These are phyloP conservation scores for Cladosporium sp. DNA, from an alignment of 2,329 filamentous ascomycete genomes.

Conservation along the genomic window DNA sequence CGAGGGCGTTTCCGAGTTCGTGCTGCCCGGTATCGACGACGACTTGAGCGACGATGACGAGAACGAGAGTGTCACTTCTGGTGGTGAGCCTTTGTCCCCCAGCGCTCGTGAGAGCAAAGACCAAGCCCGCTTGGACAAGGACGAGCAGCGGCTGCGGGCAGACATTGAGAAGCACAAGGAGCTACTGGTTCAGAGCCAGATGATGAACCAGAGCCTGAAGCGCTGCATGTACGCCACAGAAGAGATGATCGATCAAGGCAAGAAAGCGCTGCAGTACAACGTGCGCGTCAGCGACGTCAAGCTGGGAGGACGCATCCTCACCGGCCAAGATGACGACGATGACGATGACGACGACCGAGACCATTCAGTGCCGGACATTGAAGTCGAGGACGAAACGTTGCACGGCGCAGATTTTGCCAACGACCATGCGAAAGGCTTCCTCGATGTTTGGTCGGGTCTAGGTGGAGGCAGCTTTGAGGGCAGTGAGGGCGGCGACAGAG, in stretches of 20 bases:
- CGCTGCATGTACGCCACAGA: slow-evolving; percentile 86
- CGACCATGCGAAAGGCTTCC: slow-evolving; percentile 22
- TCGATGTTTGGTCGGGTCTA: slow-evolving; percentile 22
- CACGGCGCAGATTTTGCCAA: slow-evolving; percentile 11
- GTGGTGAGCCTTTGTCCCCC: slow-evolving; percentile 20
- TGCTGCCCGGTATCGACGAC: slow-evolving; percentile 18
- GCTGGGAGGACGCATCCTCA: slow-evolving; percentile 72
- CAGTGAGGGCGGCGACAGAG: slow-evolving; percentile 23
- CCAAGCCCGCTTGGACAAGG: slow-evolving; percentile 56
- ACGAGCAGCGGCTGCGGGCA: slow-evolving; percentile 75
- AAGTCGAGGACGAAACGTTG: slow-evolving; percentile 20
- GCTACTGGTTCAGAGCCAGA: slow-evolving; percentile 81
- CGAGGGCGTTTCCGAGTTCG: slow-evolving; percentile 19
- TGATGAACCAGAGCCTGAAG: slow-evolving; percentile 90
- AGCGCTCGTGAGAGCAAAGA: slow-evolving; percentile 37
- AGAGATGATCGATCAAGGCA: slow-evolving; percentile 79
- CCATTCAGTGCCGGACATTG: slow-evolving; percentile 16
- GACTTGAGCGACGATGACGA: slow-evolving; percentile 30
- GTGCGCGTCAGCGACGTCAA: slow-evolving; percentile 74
- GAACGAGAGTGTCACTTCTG: slow-evolving; percentile 24
- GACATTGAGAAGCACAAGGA: slow-evolving; percentile 87
- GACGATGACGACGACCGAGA: slow-evolving; percentile 14
- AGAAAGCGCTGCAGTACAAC: slow-evolving; percentile 76
- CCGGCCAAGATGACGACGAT: slow-evolving; percentile 46
- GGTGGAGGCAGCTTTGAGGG: slow-evolving; percentile 15